A percentile compares a stretch with the other conserved stretches of the same genome.
These are phyloP conservation scores for Chamaecyparis obtusa DNA, from an alignment of 75 land plant genomes.

Conservation along the genomic window DNA sequence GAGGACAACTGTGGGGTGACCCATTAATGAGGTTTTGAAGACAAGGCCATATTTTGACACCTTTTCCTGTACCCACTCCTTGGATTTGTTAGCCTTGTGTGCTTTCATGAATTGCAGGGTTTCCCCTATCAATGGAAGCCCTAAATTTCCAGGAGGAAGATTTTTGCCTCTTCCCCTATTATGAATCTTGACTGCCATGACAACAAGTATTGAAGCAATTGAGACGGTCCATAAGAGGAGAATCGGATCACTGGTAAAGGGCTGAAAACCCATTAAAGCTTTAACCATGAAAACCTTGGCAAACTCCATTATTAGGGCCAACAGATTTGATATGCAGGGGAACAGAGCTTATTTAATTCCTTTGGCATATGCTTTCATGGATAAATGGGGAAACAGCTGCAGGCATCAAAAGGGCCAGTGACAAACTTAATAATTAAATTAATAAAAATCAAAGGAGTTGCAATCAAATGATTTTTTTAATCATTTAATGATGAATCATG, in stretches of 20 bases:
- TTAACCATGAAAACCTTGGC: too few relatives aligned
- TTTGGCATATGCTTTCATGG: too few relatives aligned
- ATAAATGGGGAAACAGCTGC: too few relatives aligned
- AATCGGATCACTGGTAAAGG: too few relatives aligned
- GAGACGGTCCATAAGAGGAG: neutral
- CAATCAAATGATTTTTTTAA: too few relatives aligned
- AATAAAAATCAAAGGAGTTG: too few relatives aligned
- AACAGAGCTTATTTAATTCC: too few relatives aligned
- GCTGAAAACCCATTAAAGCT: neutral
- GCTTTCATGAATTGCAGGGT: conserved; percentile 30
- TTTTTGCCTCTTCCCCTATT: neutral
- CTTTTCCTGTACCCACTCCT: neutral
- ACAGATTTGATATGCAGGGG: too few relatives aligned
- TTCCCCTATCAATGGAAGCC: conserved; percentile 53
- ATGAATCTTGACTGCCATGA: neutral
- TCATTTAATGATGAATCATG: too few relatives aligned
- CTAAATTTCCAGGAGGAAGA: conserved; percentile 59
- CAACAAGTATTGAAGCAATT: neutral
- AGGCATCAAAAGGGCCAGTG: too few relatives aligned
- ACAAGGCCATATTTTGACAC: neutral
- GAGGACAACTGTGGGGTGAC: neutral
- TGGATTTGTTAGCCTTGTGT: conserved; percentile 12
- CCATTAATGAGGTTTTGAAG: conserved; percentile 18
- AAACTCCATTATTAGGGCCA: too few relatives aligned
- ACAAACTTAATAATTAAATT: too few relatives aligned